A percentile compares a stretch with the other conserved stretches of the same genome.
phyloP scores from a whole-genome alignment of 2,329 filamentous ascomycete genomes.

The Arthrinium phaeospermum region DNA sequence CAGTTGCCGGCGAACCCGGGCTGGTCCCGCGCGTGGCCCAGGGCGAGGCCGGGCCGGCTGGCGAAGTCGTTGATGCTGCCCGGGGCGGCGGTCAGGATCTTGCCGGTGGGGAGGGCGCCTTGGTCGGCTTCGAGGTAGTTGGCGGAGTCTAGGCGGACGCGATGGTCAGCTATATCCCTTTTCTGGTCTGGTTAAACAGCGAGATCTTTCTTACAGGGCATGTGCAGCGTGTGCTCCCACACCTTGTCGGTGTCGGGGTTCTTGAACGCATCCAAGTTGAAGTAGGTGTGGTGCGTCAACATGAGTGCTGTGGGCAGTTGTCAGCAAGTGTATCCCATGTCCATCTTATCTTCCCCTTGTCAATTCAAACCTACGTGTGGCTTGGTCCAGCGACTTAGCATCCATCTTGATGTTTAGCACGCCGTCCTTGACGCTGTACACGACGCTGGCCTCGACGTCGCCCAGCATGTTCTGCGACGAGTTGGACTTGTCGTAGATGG shows the following conservation, averaged over 20 bases:
- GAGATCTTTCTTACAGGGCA: background rate
- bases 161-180: background rate
- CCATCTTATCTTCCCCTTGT: too few relatives aligned
- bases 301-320: conserved; percentile 54
- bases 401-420: conserved; percentile 66
- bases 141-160: conserved; percentile 54
- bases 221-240: conserved; percentile 64
- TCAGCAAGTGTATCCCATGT: conserved; percentile 17
- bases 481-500: conserved; percentile 63
- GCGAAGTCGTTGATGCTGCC: conserved; percentile 71
- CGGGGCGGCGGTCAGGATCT: conserved; percentile 60
- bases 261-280: conserved; percentile 70
- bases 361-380: conserved; percentile 44
- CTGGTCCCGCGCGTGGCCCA: conserved; percentile 65
- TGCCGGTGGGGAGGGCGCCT: conserved; percentile 64
- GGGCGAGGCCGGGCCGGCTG: conserved; percentile 60
- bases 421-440: conserved; percentile 63
- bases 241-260: conserved; percentile 60
- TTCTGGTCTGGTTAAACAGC: background rate
- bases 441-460: conserved; percentile 64
- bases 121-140: conserved; percentile 62
- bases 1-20: conserved; percentile 68
- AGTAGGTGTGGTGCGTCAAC: conserved; percentile 71
- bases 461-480: conserved; percentile 67
- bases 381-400: conserved; percentile 57